Evolutionary conservation across 2,329 filamentous ascomycete genomes (phyloP).

Genomic region (Aspergillus sp.): DNA sequence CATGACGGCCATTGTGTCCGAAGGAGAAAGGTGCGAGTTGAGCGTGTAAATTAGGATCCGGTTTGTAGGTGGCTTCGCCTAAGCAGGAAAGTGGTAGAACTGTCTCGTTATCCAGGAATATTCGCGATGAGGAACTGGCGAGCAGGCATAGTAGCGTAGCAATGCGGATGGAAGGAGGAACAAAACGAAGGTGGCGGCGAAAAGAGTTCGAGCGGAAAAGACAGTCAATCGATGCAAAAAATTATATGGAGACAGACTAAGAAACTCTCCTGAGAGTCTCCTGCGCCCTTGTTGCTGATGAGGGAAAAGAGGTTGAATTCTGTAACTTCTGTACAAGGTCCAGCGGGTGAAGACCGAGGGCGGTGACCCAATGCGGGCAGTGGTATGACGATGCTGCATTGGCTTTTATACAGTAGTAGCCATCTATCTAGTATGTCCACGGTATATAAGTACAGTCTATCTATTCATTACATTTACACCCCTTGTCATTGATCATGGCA

Average conservation of each 20-base stretch:
- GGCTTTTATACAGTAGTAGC: slow-evolving; percentile 4
- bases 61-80: background rate
- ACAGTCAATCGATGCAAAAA: background rate
- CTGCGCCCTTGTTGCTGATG: background rate
- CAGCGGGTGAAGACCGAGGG: background rate
- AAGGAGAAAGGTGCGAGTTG: no score
- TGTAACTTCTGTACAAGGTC: background rate
- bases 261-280: background rate
- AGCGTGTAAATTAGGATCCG: background rate
- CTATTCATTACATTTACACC: background rate
- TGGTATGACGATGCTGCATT: background rate
- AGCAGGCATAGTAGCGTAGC: slow-evolving; percentile 5
- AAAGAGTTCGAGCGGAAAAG: background rate
- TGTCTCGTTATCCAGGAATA: slow-evolving; percentile 9
- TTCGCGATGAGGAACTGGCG: slow-evolving; percentile 1
- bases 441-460: slow-evolving; percentile 1
- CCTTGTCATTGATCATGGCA: slow-evolving; percentile 25
- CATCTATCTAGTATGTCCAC: no score
- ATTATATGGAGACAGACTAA: background rate
- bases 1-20: slow-evolving; percentile 49
- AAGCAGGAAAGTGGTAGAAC: background rate
- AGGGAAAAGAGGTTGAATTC: background rate
- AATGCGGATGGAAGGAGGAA: background rate
- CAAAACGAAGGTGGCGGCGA: background rate
- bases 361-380: background rate